These are phyloP conservation scores for Usnea hakonensis DNA, from an alignment of 495 filamentous ascomycete genomes.

Conservation along the genomic window DNA sequence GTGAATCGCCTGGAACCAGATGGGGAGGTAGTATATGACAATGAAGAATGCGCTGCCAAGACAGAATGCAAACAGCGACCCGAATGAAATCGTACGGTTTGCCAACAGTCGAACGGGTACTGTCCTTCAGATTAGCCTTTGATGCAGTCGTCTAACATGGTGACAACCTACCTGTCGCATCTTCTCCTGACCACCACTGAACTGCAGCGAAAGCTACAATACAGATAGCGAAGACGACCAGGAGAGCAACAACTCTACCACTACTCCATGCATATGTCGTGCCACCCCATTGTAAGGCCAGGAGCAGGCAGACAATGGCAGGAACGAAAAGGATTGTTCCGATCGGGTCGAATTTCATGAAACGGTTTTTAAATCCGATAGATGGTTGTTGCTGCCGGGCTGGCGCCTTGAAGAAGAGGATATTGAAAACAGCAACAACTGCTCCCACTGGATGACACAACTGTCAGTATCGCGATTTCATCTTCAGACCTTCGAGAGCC, in stretches of 20 bases:
- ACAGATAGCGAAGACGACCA: constrained; percentile 52
- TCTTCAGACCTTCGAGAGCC: no score
- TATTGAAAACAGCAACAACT: constrained; percentile 39
- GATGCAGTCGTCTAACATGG: no score
- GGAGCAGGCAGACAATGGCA: constrained; percentile 43
- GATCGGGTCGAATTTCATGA: constrained; percentile 41
- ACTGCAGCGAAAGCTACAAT: constrained; percentile 46
- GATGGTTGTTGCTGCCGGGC: constrained; percentile 21
- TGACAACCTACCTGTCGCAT: no score
- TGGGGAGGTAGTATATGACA: constrained; percentile 23
- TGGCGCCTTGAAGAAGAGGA: constrained; percentile 20
- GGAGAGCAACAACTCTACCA: constrained; percentile 49
- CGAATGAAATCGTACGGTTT: constrained; percentile 49
- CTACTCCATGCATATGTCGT: constrained; percentile 46
- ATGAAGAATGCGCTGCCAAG: constrained; percentile 41
- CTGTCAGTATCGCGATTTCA: neutral
- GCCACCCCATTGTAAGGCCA: constrained; percentile 57
- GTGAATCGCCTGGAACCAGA: constrained; percentile 27
- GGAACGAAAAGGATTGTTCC: constrained; percentile 46
- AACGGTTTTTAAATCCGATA: constrained; percentile 19
- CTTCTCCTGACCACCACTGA: constrained; percentile 53
- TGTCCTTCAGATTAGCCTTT: no score
- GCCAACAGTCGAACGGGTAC: constrained; percentile 55
- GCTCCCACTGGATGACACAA: constrained; percentile 32
- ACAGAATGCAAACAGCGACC: constrained; percentile 40